Evolutionary conservation across 1,284 basidiomycete species (phyloP).

Genomic region (Exsudoporus floridanus): DNA sequence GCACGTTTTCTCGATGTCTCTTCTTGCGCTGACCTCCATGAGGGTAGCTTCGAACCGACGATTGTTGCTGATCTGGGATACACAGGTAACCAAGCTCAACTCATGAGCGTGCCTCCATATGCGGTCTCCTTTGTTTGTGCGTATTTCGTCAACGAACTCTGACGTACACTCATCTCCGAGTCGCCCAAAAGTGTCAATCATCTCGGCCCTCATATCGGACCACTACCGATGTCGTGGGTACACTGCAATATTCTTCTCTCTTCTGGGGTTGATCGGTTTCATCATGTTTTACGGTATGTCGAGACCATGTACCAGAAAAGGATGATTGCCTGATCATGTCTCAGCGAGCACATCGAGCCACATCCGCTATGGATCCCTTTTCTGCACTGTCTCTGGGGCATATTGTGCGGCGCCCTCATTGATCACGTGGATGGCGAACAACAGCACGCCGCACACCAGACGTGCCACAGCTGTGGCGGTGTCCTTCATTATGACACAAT

Average conservation of each 20-base stretch:
- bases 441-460: slow-evolving; percentile 53
- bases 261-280: slow-evolving; percentile 46
- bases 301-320: neutral
- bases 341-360: slow-evolving; percentile 31
- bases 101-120: slow-evolving; percentile 52
- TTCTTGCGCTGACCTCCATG: slow-evolving; percentile 3
- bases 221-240: slow-evolving; percentile 46
- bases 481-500: slow-evolving; percentile 51
- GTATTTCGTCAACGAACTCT: neutral
- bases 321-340: neutral
- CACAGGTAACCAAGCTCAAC: slow-evolving; percentile 43
- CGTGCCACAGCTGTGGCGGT: slow-evolving; percentile 55
- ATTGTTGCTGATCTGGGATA: slow-evolving; percentile 51
- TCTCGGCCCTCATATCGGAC: slow-evolving; percentile 44
- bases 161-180: neutral
- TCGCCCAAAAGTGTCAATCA: slow-evolving; percentile 36
- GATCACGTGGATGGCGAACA: slow-evolving; percentile 59
- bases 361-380: slow-evolving; percentile 51
- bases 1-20: neutral
- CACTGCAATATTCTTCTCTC: slow-evolving; percentile 37
- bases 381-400: slow-evolving; percentile 48
- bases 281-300: slow-evolving; percentile 47
- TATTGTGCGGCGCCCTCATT: slow-evolving; percentile 45
- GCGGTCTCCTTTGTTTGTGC: slow-evolving; percentile 44
- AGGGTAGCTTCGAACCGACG: slow-evolving; percentile 50